Conservation (phyloP, 176 grass and related monocot species). For the Lolium rigidum region DNA sequence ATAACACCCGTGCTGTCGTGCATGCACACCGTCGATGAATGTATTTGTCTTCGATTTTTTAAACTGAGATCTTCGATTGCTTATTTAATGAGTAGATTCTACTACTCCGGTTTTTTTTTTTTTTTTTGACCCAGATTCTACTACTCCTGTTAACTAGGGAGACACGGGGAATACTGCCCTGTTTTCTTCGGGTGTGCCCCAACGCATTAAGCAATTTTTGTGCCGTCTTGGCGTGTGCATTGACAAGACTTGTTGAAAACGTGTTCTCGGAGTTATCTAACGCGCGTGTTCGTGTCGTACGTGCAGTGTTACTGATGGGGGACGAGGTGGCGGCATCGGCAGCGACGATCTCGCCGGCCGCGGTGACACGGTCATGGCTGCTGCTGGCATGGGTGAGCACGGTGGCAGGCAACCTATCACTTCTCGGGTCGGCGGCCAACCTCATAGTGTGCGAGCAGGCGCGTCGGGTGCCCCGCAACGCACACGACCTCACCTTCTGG, state of each 20-base stretch:
- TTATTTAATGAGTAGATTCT: too few relatives aligned
- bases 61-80: too few relatives aligned
- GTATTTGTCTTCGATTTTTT: too few relatives aligned
- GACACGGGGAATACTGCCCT: background rate
- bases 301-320: conserved; percentile 84
- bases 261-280: background rate
- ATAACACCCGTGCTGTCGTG: too few relatives aligned
- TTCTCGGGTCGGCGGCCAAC: conserved; percentile 98
- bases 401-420: conserved; percentile 94
- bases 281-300: background rate
- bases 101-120: too few relatives aligned
- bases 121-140: too few relatives aligned
- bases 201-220: background rate
- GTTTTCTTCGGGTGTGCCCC: background rate
- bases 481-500: conserved; percentile 84
- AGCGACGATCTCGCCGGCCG: conserved; percentile 60
- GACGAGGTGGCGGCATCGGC: conserved; percentile 77
- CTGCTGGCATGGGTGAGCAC: conserved; percentile 98
- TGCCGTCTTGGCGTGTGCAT: background rate
- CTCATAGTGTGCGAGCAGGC: conserved; percentile 99
- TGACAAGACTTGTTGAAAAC: background rate
- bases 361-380: conserved; percentile 83
- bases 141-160: too few relatives aligned
- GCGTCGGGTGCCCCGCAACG: conserved; percentile 59
- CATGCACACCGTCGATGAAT: too few relatives aligned